Percentiles rank a stretch among this genome's conserved stretches.
phyloP scores from a whole-genome alignment of 1,284 basidiomycete genomes.

The Trichosporon coremiiforme region DNA sequence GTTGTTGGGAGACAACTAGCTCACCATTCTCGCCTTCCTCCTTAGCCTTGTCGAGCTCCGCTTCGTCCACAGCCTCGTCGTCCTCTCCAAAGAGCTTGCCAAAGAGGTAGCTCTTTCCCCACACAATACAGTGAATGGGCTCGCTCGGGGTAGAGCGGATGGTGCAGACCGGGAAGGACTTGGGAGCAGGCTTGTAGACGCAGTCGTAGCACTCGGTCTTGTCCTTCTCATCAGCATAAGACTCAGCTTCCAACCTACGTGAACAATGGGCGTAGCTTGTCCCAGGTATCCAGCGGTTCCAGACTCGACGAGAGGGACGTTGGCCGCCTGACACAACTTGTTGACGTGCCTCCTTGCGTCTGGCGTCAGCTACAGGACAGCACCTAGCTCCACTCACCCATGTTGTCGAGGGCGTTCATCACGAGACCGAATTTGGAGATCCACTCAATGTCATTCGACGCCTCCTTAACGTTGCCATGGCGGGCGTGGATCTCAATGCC shows the following conservation, averaged over 20 bases:
- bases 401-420: conserved; percentile 93
- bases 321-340: conserved; percentile 91
- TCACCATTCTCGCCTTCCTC: conserved; percentile 71
- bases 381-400: conserved; percentile 62
- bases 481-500: conserved; percentile 80
- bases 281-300: conserved; percentile 96
- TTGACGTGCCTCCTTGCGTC: conserved; percentile 93
- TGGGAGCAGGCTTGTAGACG: conserved; percentile 82
- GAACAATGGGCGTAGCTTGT: conserved; percentile 63
- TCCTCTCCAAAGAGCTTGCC: conserved; percentile 94
- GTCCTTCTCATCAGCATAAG: conserved; percentile 61
- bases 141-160: conserved; percentile 96
- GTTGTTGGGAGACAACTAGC: conserved; percentile 45
- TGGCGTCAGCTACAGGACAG: conserved; percentile 29
- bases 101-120: conserved; percentile 98
- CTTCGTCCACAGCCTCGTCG: conserved; percentile 61
- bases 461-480: conserved; percentile 94
- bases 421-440: conserved; percentile 89
- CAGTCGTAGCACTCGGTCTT: conserved; percentile 91
- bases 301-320: conserved; percentile 89
- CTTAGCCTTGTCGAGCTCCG: conserved; percentile 60
- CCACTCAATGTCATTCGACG: conserved; percentile 86
- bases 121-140: conserved; percentile 98
- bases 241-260: conserved; percentile 42
- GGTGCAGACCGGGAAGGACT: conserved; percentile 96